Base-by-base conservation (phyloP, 352 stramenopile genomes). In the Phytophthora lateralis region DNA sequence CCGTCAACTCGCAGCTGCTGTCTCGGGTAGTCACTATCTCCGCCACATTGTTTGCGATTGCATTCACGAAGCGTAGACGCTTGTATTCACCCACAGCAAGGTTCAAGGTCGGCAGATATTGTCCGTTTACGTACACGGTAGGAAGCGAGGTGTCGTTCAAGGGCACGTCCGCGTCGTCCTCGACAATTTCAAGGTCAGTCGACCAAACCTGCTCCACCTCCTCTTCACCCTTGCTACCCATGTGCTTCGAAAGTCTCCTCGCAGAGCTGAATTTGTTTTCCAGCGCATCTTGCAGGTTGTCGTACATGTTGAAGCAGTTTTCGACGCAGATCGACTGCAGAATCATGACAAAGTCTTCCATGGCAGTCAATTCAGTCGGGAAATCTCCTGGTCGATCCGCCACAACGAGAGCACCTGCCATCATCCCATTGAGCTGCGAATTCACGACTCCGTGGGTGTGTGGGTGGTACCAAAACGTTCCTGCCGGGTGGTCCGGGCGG, bases 391-490 rank as follows among this genome's bases (percentile, higher is more conserved):
- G 75, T 20, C 82, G 80, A 53, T 93, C 84, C 2, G 70, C 76
- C 10, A 93, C 76, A 45, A 91, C 73, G 7, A 93, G 57, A 21
- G 75, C 62, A 1, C 84, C 84, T 42, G 84, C 82, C 80, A 93
- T 88, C 62, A 93, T 77, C 11, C 84, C 84, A 27, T 78, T 79
- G 3, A 93, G 60, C 52, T 93, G 84, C 24, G 84, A 81, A 53
- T 93, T 93, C 26, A 89, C 70, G 48, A 90, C 74, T n/a, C 82
- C 82, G 48, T 90, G 80, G 30, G 73, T 64, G 63, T 93, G 84
- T 14, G 84, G 80, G 52, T 93, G 84, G 55, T 93, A 93, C 84
- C 84, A 93, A 54, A 90, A 93, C 44, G 84, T 91, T 11, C 84
- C 84, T 7, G 78, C 52, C 10, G 84, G 82, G 57, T 93, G 84